These are phyloP conservation scores for Meira miltonrushii DNA, from an alignment of 1,284 basidiomycete genomes.

Conservation along the genomic window DNA sequence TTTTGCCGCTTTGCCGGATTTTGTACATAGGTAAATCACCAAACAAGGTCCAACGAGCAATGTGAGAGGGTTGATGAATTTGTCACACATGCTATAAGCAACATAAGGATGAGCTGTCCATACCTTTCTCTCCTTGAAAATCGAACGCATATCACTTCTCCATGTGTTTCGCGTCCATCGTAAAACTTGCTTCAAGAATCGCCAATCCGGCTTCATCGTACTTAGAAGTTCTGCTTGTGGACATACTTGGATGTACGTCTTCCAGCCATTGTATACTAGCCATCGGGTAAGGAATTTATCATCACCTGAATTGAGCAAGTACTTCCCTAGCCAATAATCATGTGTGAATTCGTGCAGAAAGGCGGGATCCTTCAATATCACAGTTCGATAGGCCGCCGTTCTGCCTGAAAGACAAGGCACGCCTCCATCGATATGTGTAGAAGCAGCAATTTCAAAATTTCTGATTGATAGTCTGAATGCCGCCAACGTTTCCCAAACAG, in stretches of 20 bases:
- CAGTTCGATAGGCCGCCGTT: conserved; percentile 83
- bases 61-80: conserved; percentile 83
- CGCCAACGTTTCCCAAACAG: conserved; percentile 86
- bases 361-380: conserved; percentile 86
- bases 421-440: conserved; percentile 85
- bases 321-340: conserved; percentile 71
- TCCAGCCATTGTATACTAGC: conserved; percentile 92
- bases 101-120: conserved; percentile 86
- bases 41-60: conserved; percentile 74
- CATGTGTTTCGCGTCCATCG: conserved; percentile 90
- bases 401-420: conserved; percentile 83
- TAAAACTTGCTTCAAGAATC: conserved; percentile 84
- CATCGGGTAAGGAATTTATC: conserved; percentile 92
- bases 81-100: conserved; percentile 87
- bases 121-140: conserved; percentile 79
- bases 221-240: conserved; percentile 80
- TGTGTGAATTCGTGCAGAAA: conserved; percentile 87
- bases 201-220: conserved; percentile 94
- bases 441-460: conserved; percentile 81
- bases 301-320: conserved; percentile 51
- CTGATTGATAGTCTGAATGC: conserved; percentile 84
- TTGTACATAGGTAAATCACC: conserved; percentile 69
- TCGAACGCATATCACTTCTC: conserved; percentile 76
- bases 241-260: conserved; percentile 84
- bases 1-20: conserved; percentile 66